A percentile compares a stretch with the other conserved stretches of the same genome.
phyloP scores from a whole-genome alignment of 495 filamentous ascomycete genomes.

The Xanthoparmelia taractica region DNA sequence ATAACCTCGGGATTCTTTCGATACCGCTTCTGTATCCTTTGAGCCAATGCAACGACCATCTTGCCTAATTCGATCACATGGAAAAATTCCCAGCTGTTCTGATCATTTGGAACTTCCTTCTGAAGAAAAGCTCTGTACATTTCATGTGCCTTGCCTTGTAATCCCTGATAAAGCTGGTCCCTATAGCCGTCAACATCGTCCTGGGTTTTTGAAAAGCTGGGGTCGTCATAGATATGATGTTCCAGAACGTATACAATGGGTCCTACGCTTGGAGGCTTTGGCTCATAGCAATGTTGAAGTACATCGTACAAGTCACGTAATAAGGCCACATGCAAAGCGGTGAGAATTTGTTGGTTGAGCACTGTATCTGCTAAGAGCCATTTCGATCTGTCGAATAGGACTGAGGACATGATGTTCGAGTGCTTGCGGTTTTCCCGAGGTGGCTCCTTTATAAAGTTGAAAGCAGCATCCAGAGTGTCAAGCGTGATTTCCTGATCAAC shows the following conservation, averaged over 20 bases:
- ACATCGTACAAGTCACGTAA: slow-evolving; percentile 81
- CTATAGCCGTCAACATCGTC: slow-evolving; percentile 63
- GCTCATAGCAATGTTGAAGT: slow-evolving; percentile 79
- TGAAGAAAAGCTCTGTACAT: slow-evolving; percentile 68
- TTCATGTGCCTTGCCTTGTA: slow-evolving; percentile 62
- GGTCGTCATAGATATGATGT: slow-evolving; percentile 72
- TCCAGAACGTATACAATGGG: slow-evolving; percentile 76
- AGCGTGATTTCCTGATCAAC: slow-evolving; percentile 75
- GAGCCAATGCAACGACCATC: slow-evolving; percentile 68
- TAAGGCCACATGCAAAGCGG: slow-evolving; percentile 70
- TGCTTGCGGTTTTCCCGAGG: slow-evolving; percentile 50
- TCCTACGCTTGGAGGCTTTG: slow-evolving; percentile 68
- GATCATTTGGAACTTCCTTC: slow-evolving; percentile 62
- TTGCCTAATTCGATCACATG: slow-evolving; percentile 85
- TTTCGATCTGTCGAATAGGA: slow-evolving; percentile 49
- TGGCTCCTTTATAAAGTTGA: slow-evolving; percentile 69
- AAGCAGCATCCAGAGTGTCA: slow-evolving; percentile 72
- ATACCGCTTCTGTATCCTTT: slow-evolving; percentile 87
- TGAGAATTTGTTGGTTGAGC: slow-evolving; percentile 65
- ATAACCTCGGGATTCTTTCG: slow-evolving; percentile 80
- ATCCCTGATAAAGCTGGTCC: slow-evolving; percentile 60
- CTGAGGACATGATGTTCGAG: slow-evolving; percentile 36
- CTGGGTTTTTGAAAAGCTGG: slow-evolving; percentile 58
- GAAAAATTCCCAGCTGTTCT: slow-evolving; percentile 73
- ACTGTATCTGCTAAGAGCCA: slow-evolving; percentile 81